Evolutionary conservation across 768 basidiomycete species (phyloP).

Genomic region (Rhizopogon rudus): DNA sequence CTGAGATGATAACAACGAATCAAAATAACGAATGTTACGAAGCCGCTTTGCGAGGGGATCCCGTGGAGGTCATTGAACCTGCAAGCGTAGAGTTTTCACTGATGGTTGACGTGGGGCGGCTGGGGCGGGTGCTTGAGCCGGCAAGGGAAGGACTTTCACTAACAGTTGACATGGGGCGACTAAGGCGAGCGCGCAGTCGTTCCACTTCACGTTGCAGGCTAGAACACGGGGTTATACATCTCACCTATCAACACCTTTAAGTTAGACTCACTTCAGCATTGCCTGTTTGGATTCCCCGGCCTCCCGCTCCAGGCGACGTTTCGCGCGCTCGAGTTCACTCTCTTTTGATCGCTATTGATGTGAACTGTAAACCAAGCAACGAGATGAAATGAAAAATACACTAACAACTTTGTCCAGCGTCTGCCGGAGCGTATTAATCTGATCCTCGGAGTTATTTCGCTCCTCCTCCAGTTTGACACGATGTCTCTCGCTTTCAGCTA

Average conservation of each 20-base stretch:
- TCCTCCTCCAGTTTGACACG: constrained; percentile 63
- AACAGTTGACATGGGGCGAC: constrained; percentile 42
- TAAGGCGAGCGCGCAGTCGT: constrained; percentile 58
- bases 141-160: constrained; percentile 14
- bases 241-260: neutral
- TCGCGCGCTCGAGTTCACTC: constrained; percentile 60
- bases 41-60: constrained; percentile 25
- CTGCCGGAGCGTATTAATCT: constrained; percentile 51
- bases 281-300: constrained; percentile 70
- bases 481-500: constrained; percentile 59
- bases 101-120: constrained; percentile 42
- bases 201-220: constrained; percentile 69
- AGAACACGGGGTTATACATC: neutral
- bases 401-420: constrained; percentile 60
- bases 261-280: constrained; percentile 50
- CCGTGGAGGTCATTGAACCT: constrained; percentile 14
- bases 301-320: constrained; percentile 74
- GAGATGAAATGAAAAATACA: constrained; percentile 7
- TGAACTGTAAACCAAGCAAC: constrained; percentile 3
- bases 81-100: constrained; percentile 14
- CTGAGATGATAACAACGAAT: neutral
- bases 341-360: constrained; percentile 61
- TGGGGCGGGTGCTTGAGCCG: constrained; percentile 38
- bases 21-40: constrained; percentile 6
- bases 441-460: constrained; percentile 51